Conservation (phyloP, 768 basidiomycete genomes). For the Royoungia palumana region DNA sequence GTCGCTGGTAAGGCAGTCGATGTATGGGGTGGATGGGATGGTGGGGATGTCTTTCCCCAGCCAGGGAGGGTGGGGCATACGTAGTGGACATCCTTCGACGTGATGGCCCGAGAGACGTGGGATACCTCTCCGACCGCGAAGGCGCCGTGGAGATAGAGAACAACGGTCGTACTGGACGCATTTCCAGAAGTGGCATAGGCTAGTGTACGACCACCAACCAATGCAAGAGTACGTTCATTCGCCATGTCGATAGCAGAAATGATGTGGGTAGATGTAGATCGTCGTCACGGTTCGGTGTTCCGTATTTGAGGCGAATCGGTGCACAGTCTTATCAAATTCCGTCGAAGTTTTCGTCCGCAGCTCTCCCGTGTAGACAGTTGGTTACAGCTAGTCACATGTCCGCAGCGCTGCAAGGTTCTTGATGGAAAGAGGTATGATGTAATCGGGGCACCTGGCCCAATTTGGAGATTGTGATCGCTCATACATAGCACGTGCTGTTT, state of each 20-base stretch:
- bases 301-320: too few species aligned
- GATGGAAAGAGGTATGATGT: too few species aligned
- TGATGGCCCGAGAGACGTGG: slow-evolving; percentile 31
- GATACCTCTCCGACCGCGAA: slow-evolving; percentile 49
- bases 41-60: slow-evolving; percentile 53
- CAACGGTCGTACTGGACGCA: slow-evolving; percentile 43
- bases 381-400: too few species aligned
- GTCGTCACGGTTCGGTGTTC: too few species aligned
- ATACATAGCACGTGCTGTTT: slow-evolving; percentile 44
- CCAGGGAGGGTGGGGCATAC: slow-evolving; percentile 55
- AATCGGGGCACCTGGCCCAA: too few species aligned
- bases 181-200: slow-evolving; percentile 56
- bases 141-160: slow-evolving; percentile 56
- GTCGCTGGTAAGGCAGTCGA: slow-evolving; percentile 41
- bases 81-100: slow-evolving; percentile 41
- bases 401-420: too few species aligned
- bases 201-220: slow-evolving; percentile 42
- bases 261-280: too few species aligned
- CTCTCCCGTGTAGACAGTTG: too few species aligned
- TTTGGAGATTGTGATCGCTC: too few species aligned
- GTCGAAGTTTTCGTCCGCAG: too few species aligned
- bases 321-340: too few species aligned
- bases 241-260: too few species aligned
- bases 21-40: slow-evolving; percentile 35
- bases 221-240: slow-evolving; percentile 8